Conservation (phyloP, 2,329 filamentous ascomycete species). For the Lachnellula hyalina region DNA sequence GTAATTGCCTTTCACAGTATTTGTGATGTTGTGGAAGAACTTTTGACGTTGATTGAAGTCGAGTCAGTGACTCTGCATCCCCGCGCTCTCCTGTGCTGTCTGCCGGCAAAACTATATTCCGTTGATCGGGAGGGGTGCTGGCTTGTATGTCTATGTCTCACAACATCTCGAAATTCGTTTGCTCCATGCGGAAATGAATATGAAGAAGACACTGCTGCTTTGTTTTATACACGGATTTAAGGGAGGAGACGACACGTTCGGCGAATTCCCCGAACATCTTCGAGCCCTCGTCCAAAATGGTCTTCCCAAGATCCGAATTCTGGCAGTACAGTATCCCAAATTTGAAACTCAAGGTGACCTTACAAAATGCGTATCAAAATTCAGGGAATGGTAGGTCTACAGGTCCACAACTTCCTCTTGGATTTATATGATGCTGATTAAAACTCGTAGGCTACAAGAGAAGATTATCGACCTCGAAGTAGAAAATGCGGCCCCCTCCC, state of each 20-base stretch:
- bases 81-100: no score
- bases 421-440: neutral
- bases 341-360: constrained; percentile 80
- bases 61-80: no score
- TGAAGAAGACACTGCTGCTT: constrained; percentile 74
- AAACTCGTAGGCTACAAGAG: constrained; percentile 65
- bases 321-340: constrained; percentile 67
- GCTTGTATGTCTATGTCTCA: constrained; percentile 25
- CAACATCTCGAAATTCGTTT: neutral
- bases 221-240: constrained; percentile 91
- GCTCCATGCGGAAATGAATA: constrained; percentile 34
- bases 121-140: neutral
- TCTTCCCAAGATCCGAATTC: constrained; percentile 64
- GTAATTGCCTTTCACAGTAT: no score
- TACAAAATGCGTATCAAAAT: constrained; percentile 62
- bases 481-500: constrained; percentile 69
- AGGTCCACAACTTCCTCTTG: neutral
- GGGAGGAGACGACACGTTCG: constrained; percentile 75
- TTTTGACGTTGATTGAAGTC: no score
- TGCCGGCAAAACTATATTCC: neutral
- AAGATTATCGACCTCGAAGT: constrained; percentile 95
- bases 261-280: constrained; percentile 68
- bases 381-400: constrained; percentile 62
- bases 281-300: constrained; percentile 56
- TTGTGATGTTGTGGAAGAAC: no score